phyloP scores from a whole-genome alignment of 108 stramenopile genomes.

The Fistulifera pelliculosa region DNA sequence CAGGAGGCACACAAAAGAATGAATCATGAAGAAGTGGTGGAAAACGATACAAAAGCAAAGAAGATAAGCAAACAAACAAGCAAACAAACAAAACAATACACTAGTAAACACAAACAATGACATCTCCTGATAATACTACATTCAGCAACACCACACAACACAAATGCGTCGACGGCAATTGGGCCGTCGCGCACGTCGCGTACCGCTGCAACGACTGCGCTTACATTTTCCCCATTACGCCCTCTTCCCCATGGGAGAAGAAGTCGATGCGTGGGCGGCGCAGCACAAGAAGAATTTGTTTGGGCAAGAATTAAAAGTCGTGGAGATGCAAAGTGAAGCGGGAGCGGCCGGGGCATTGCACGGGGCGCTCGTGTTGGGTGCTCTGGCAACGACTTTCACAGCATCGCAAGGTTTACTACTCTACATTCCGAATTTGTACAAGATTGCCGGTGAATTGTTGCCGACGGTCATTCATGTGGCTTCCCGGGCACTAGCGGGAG shows the following conservation, averaged over 20 bases:
- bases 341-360: slow-evolving; percentile 57
- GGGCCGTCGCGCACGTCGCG: slow-evolving; percentile 48
- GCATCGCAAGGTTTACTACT: slow-evolving; percentile 50
- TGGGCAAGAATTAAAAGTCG: slow-evolving; percentile 47
- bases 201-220: slow-evolving; percentile 57
- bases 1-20: too few species aligned
- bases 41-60: too few species aligned
- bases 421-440: slow-evolving; percentile 57
- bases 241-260: slow-evolving; percentile 49
- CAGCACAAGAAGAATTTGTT: slow-evolving; percentile 41
- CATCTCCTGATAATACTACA: background rate
- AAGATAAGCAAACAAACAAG: too few species aligned
- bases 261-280: slow-evolving; percentile 50
- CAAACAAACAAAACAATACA: too few species aligned
- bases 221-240: slow-evolving; percentile 61
- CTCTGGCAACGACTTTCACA: slow-evolving; percentile 49
- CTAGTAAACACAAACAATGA: too few species aligned
- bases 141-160: background rate
- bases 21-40: too few species aligned
- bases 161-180: slow-evolving; percentile 19
- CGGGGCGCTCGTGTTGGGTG: slow-evolving; percentile 43
- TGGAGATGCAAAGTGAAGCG: slow-evolving; percentile 55
- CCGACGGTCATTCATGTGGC: slow-evolving; percentile 61
- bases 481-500: slow-evolving; percentile 46
- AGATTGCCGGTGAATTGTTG: slow-evolving; percentile 52